These are phyloP conservation scores for Eremothecium sinecaudum DNA, from an alignment of 1,139 yeast genomes.

Conservation along the genomic window DNA sequence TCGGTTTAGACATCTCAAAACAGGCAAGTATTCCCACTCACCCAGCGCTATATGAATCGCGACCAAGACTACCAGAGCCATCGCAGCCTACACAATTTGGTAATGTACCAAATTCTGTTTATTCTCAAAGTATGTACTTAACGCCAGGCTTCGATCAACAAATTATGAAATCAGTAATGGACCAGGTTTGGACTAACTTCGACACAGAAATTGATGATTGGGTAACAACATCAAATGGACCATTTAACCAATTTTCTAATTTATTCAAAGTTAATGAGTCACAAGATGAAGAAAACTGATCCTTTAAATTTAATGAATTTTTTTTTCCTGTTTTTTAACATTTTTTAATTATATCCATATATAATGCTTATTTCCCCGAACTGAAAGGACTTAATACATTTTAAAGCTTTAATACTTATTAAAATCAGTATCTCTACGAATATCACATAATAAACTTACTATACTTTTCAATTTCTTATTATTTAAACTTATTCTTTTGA, in stretches of 20 bases:
- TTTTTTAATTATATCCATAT: no score
- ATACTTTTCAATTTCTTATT: no score
- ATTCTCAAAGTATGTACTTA: background rate
- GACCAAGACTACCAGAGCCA: background rate
- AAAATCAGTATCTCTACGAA: no score
- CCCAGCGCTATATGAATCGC: background rate
- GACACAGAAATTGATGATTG: constrained; percentile 6
- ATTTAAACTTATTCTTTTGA: no score
- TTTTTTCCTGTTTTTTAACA: no score
- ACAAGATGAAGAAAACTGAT: background rate
- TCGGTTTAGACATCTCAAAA: background rate
- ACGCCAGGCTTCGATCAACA: constrained; percentile 1
- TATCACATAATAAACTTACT: no score
- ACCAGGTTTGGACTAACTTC: constrained; percentile 9
- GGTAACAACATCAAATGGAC: constrained; percentile 2
- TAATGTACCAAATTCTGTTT: background rate
- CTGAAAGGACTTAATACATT: no score
- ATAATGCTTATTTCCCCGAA: no score
- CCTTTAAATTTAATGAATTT: no score
- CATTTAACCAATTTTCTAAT: constrained; percentile 3
- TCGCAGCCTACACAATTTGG: background rate
- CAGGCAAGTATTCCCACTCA: background rate
- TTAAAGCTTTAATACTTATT: no score
- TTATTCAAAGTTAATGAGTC: constrained; percentile 2
- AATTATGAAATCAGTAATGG: constrained; percentile 6